Conservation (phyloP, 2,329 filamentous ascomycete genomes). For the Cladobotryum mycophilum region DNA sequence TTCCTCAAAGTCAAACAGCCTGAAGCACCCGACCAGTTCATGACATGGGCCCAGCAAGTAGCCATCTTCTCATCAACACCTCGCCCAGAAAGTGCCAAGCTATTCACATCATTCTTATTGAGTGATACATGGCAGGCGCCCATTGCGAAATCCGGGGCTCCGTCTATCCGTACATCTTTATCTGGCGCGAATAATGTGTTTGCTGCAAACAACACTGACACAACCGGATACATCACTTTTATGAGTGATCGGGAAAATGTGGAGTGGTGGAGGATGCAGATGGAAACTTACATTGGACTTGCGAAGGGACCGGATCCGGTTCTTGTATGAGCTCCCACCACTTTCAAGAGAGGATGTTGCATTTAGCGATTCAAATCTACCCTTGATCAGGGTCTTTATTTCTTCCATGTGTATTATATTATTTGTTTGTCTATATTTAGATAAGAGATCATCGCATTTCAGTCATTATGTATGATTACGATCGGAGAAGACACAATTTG, state of each 20-base stretch:
- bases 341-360: too few species aligned
- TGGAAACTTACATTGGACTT: constrained; percentile 6
- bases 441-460: too few species aligned
- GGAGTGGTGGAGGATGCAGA: constrained; percentile 6
- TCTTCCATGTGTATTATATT: too few species aligned
- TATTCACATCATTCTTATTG: constrained; percentile 1
- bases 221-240: constrained; percentile 3
- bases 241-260: constrained; percentile 2
- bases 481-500: too few species aligned
- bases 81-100: constrained; percentile 1
- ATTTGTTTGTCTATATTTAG: too few species aligned
- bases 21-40: constrained; percentile 3
- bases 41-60: constrained; percentile 5
- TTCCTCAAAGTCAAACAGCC: constrained; percentile 1
- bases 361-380: too few species aligned
- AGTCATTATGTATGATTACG: too few species aligned
- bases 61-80: constrained; percentile 3
- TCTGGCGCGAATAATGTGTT: constrained; percentile 4
- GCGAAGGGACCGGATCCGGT: constrained; percentile 1
- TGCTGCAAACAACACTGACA: constrained; percentile 1
- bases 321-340: background rate
- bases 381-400: too few species aligned
- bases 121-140: background rate
- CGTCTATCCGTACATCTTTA: constrained; percentile 2
- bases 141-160: background rate